phyloP scores from a whole-genome alignment of 2,329 filamentous ascomycete species.

The Aureobasidium subglaciale region DNA sequence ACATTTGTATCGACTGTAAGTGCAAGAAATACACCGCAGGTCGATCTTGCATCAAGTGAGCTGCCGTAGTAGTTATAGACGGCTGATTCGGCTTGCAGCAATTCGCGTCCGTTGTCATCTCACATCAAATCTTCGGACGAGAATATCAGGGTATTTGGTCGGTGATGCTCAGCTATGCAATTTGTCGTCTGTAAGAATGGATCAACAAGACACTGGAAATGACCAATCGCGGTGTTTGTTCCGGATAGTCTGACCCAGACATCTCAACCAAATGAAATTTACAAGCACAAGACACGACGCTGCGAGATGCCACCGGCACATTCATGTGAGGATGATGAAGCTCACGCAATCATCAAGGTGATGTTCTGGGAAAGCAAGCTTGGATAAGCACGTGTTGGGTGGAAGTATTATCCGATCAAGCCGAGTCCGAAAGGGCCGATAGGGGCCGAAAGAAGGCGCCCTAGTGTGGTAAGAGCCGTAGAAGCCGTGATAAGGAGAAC shows the following conservation, averaged over 20 bases:
- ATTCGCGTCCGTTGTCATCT: no score
- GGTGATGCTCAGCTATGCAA: no score
- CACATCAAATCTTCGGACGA: no score
- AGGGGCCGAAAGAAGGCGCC: background rate
- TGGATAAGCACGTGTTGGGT: background rate
- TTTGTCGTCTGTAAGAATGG: background rate
- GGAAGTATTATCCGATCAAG: background rate
- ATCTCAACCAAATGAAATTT: background rate
- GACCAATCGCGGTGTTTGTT: background rate
- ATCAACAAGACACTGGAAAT: background rate
- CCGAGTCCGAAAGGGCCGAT: conserved; percentile 6
- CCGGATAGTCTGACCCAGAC: background rate
- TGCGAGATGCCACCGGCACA: background rate
- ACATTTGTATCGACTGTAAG: no score
- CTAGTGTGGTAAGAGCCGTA: background rate
- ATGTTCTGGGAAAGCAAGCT: background rate
- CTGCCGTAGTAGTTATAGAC: no score
- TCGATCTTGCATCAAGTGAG: no score
- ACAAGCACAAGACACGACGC: background rate
- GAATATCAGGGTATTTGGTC: no score
- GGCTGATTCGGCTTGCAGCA: no score
- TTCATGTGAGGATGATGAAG: background rate
- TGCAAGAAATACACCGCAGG: no score
- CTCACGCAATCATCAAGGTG: conserved; percentile 2
- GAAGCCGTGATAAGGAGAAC: background rate